Evolutionary conservation across 495 filamentous ascomycete genomes (phyloP).

Genomic region (Aspergillus campestris): DNA sequence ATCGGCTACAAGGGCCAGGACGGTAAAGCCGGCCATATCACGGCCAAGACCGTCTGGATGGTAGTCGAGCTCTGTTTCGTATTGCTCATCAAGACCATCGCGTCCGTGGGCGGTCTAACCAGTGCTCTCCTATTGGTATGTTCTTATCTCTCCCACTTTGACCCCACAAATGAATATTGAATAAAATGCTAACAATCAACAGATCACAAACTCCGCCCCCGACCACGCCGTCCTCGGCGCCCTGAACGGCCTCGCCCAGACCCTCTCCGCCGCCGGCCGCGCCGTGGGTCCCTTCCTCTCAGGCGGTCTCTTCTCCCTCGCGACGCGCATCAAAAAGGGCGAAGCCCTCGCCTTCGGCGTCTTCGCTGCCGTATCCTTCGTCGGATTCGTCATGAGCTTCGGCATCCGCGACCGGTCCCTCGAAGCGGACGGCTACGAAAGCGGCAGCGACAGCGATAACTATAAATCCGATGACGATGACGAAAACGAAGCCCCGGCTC

Average conservation of each 20-base stretch:
- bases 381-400: conserved; percentile 69
- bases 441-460: conserved; percentile 38
- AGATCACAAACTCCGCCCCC: conserved; percentile 91
- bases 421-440: conserved; percentile 54
- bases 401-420: conserved; percentile 54
- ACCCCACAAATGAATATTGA: not conserved
- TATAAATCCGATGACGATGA: conserved; percentile 45
- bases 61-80: conserved; percentile 64
- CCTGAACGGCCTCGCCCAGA: conserved; percentile 90
- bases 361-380: conserved; percentile 67
- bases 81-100: conserved; percentile 79
- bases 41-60: conserved; percentile 54
- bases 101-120: conserved; percentile 80
- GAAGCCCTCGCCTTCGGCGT: conserved; percentile 76
- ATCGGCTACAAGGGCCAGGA: conserved; percentile 64
- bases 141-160: conserved; percentile 2
- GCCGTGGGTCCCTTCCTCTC: conserved; percentile 84
- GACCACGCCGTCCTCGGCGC: conserved; percentile 81
- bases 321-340: conserved; percentile 64
- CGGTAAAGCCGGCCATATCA: conserved; percentile 27
- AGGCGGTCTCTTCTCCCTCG: conserved; percentile 71
- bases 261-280: conserved; percentile 82
- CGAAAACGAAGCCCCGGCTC: no score
- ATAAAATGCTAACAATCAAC: conserved; percentile 6
- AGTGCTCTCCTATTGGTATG: conserved; percentile 78